These are phyloP conservation scores for Yamadazyma blattariae DNA, from an alignment of 1,139 yeast genomes.

Conservation along the genomic window DNA sequence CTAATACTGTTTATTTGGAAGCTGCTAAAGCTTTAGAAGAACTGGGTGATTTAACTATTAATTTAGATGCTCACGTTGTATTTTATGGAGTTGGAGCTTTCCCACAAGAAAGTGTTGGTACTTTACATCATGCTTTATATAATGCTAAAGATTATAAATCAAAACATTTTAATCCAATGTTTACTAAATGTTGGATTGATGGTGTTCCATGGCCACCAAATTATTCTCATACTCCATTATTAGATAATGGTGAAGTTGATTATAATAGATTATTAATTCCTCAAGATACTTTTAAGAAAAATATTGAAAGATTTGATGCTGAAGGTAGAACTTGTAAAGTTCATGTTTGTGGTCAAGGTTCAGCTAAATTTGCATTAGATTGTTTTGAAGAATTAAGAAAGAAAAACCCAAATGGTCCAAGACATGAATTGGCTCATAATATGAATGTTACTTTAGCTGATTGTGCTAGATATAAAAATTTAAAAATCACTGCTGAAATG, in stretches of 20 bases:
- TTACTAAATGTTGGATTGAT: slow-evolving; percentile 20
- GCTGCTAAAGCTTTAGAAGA: slow-evolving; percentile 18
- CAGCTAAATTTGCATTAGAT: slow-evolving; percentile 20
- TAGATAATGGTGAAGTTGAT: slow-evolving; percentile 17
- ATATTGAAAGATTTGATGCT: slow-evolving; percentile 17
- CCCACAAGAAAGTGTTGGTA: slow-evolving; percentile 18
- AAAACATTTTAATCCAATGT: slow-evolving; percentile 20
- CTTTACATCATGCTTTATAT: slow-evolving; percentile 18
- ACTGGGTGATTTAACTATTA: slow-evolving; percentile 15
- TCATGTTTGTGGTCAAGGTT: slow-evolving; percentile 21
- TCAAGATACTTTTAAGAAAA: slow-evolving; percentile 18
- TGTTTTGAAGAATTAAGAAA: slow-evolving; percentile 20
- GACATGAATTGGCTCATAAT: slow-evolving; percentile 21
- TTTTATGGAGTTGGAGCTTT: slow-evolving; percentile 22
- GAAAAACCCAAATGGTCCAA: slow-evolving; percentile 18
- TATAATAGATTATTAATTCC: slow-evolving; percentile 18
- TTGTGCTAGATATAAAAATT: slow-evolving; percentile 16
- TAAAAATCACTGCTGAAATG: slow-evolving; percentile 21
- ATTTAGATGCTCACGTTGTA: slow-evolving; percentile 20
- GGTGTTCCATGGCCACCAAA: slow-evolving; percentile 22
- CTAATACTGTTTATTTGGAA: slow-evolving; percentile 18
- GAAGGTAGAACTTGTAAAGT: slow-evolving; percentile 21
- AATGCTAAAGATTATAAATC: slow-evolving; percentile 18
- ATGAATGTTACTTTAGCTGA: slow-evolving; percentile 20
- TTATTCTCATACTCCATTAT: slow-evolving; percentile 16